These are phyloP conservation scores for Neurospora sp. DNA, from an alignment of 495 filamentous ascomycete species.

Conservation along the genomic window DNA sequence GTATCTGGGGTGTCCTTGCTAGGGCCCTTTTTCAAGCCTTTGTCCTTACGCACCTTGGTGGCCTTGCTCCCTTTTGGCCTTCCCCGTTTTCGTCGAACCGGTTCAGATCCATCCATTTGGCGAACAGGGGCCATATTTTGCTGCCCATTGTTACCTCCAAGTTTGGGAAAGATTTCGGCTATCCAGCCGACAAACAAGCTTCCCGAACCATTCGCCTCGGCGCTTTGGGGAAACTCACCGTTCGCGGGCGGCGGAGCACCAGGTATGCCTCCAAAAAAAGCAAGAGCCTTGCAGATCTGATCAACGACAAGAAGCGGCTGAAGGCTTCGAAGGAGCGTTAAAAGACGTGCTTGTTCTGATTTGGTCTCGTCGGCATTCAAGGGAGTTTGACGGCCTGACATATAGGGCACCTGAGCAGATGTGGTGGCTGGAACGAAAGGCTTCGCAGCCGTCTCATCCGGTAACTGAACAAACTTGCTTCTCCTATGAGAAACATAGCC, in stretches of 20 bases:
- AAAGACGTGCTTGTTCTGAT: constrained; percentile 42
- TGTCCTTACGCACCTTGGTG: constrained; percentile 37
- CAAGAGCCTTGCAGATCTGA: constrained; percentile 47
- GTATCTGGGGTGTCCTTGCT: constrained; percentile 1
- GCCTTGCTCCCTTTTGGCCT: constrained; percentile 44
- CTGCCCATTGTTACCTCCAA: constrained; percentile 18
- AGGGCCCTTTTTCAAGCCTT: constrained; percentile 39
- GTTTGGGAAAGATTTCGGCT: constrained; percentile 45
- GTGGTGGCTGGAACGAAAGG: constrained; percentile 11
- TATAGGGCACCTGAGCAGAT: neutral
- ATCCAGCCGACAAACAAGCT: constrained; percentile 49
- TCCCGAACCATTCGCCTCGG: constrained; percentile 42
- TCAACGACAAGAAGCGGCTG: constrained; percentile 44
- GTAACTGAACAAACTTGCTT: constrained; percentile 29
- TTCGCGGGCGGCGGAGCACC: constrained; percentile 42
- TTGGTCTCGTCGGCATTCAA: constrained; percentile 41
- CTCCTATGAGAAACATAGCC: constrained; percentile 41
- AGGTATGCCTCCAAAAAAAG: constrained; percentile 48
- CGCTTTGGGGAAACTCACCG: constrained; percentile 43
- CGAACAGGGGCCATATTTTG: constrained; percentile 13
- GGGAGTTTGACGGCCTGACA: constrained; percentile 13
- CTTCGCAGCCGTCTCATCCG: constrained; percentile 14
- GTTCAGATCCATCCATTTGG: constrained; percentile 13
- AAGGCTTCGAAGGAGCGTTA: constrained; percentile 42
- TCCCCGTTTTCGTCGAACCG: constrained; percentile 32